These are phyloP conservation scores for Trichoderma sp. DNA, from an alignment of 2,329 filamentous ascomycete genomes.

Conservation along the genomic window DNA sequence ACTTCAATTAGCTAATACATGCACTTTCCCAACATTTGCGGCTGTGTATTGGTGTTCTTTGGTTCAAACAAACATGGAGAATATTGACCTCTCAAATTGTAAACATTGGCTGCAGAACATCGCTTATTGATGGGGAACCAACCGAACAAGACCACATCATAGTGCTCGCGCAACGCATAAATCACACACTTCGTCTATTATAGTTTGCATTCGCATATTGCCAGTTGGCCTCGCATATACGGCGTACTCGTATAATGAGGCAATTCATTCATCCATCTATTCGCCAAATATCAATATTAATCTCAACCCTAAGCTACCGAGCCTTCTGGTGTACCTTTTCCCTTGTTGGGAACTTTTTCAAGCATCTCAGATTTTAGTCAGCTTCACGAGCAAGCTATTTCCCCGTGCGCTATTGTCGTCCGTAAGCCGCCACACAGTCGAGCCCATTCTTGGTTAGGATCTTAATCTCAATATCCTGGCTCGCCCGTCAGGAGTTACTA, in stretches of 20 bases:
- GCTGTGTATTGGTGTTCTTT: not conserved
- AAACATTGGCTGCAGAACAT: not conserved
- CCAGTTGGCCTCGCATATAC: not conserved
- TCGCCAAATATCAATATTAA: not conserved
- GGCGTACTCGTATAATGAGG: not conserved
- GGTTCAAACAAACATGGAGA: not conserved
- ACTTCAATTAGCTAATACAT: not conserved
- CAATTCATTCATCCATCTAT: not conserved
- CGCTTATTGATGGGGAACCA: not conserved
- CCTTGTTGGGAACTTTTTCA: not conserved
- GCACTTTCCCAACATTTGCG: not conserved
- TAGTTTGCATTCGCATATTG: not conserved
- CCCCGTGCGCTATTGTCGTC: not conserved
- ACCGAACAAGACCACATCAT: not conserved
- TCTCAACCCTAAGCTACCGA: not conserved
- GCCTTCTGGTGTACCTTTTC: not conserved
- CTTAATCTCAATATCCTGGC: not conserved
- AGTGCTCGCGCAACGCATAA: not conserved
- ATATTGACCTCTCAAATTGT: not conserved
- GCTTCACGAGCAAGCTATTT: not conserved
- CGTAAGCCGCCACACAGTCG: constrained; percentile 5
- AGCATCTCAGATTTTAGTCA: not conserved
- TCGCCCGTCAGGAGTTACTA: not conserved
- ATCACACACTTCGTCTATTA: not conserved
- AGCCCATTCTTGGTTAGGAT: not conserved